phyloP scores from a whole-genome alignment of 495 filamentous ascomycete species.

The Tuber umbilicatum region DNA sequence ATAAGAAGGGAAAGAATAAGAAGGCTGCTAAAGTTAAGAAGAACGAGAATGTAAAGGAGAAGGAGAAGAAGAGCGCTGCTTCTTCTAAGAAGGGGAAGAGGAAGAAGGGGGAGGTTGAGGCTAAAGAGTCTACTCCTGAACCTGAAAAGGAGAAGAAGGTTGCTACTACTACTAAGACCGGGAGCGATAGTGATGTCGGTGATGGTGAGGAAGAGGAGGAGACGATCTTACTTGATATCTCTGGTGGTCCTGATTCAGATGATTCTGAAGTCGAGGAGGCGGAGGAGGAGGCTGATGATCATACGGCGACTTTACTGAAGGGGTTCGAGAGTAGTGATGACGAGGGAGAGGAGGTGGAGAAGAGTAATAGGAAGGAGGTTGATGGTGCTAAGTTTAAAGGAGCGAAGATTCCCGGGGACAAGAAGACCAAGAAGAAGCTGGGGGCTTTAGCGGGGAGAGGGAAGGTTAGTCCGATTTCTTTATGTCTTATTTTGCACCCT shows the following conservation, averaged over 20 bases:
- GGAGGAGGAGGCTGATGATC: constrained; percentile 54
- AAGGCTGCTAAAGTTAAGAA: constrained; percentile 21
- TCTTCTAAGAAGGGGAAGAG: constrained; percentile 13
- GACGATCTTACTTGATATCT: constrained; percentile 24
- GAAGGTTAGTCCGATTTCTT: constrained; percentile 21
- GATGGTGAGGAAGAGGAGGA: constrained; percentile 32
- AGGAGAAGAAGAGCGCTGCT: constrained; percentile 18
- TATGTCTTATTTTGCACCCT: background rate
- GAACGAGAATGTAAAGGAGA: constrained; percentile 12
- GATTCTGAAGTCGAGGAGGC: constrained; percentile 44
- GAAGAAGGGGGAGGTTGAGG: constrained; percentile 15
- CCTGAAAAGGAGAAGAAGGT: constrained; percentile 32
- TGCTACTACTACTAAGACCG: constrained; percentile 42
- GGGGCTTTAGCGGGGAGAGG: constrained; percentile 20
- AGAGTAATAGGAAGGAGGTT: constrained; percentile 44
- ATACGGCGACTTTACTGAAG: constrained; percentile 62
- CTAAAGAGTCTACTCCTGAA: constrained; percentile 8
- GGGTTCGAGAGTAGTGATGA: constrained; percentile 76
- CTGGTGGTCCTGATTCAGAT: constrained; percentile 37
- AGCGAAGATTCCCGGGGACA: constrained; percentile 58
- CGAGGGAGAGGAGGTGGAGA: constrained; percentile 51
- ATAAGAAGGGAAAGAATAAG: constrained; percentile 18
- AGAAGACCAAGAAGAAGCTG: constrained; percentile 49
- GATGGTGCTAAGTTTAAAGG: constrained; percentile 56
- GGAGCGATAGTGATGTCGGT: constrained; percentile 46